A percentile compares a stretch with the other conserved stretches of the same genome.
These are phyloP conservation scores for Tylopilus felleus DNA, from an alignment of 768 basidiomycete genomes.

Conservation along the genomic window DNA sequence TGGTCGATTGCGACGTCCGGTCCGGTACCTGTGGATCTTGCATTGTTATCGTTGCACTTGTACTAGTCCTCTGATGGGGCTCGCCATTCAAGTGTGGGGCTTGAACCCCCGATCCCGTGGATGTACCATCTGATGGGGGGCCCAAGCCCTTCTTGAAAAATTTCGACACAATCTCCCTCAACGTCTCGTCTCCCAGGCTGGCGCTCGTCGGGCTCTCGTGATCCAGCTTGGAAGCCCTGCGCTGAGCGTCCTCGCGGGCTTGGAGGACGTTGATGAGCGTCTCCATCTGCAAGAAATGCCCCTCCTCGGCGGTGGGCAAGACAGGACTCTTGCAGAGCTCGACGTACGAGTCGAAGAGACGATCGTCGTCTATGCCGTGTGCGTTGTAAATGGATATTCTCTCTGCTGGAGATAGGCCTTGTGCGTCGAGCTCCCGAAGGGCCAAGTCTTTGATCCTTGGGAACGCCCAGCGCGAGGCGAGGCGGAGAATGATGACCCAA, in stretches of 20 bases:
- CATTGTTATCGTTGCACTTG: not conserved
- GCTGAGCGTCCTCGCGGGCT: constrained; percentile 48
- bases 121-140: constrained; percentile 4
- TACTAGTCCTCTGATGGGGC: not conserved
- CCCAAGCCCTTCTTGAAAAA: constrained; percentile 29
- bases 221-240: constrained; percentile 33
- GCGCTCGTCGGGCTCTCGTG: constrained; percentile 33
- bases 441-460: constrained; percentile 48
- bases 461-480: constrained; percentile 57
- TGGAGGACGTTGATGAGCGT: constrained; percentile 50
- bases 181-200: constrained; percentile 25
- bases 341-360: constrained; percentile 52
- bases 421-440: constrained; percentile 51
- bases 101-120: constrained; percentile 22
- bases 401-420: constrained; percentile 44
- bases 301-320: constrained; percentile 52
- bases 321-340: constrained; percentile 51
- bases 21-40: constrained; percentile 12
- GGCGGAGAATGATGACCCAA: constrained; percentile 54
- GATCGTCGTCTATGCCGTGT: constrained; percentile 46
- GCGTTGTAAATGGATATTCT: constrained; percentile 56
- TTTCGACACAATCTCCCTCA: constrained; percentile 33
- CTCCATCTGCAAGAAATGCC: constrained; percentile 50
- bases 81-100: constrained; percentile 7
- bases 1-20: not conserved